Base-by-base conservation (phyloP, 768 basidiomycete species). In the Termitomyces titanicus region DNA sequence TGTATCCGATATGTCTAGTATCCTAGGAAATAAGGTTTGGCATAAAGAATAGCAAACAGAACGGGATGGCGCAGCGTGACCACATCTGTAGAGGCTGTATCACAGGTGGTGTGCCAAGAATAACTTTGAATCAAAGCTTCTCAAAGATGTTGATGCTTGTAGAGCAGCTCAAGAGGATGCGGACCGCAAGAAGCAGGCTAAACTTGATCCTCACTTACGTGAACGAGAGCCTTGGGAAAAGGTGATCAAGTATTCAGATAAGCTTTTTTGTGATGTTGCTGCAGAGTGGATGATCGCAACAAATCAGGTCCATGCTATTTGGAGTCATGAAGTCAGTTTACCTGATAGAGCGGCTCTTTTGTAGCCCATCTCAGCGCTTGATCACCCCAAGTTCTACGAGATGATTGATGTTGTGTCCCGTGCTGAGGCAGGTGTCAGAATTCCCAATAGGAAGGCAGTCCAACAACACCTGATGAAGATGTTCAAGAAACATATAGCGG, bases 321-420 rank as follows among this genome's bases (percentile, higher is more conserved):
- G n/a, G n/a, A n/a, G n/a, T n/a, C n/a, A n/a, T n/a, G n/a, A n/a
- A n/a, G n/a, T n/a, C n/a, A n/a, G n/a, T n/a, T n/a, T n/a, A n/a
- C n/a, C n/a, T n/a, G n/a, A n/a, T n/a, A n/a, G n/a, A n/a, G 12
- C 12, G 18, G 20, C 4, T 42, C 11, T 33, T 33, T n/a, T 29
- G 29, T 29, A 59, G 57, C 69, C 67, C 0, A 50, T 69, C 13
- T 18, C 34, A n/a, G 61, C 71, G 0, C 55, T 72, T 10, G 60
- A 70, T 25, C 66, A 72, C 48, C 65, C 66, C 3, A 50, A 45
- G n/a, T 72, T 70, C 35, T 46, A 56, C n/a, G 51, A 59, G 10
- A 70, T 72, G 71, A 63, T 67, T 25, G 43, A 66, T n/a, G 57
- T 67, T 46, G 70, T 67, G 18, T 51, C 68, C n/a, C 44, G 51